A percentile compares a stretch with the other conserved stretches of the same genome.
Evolutionary conservation across 2,329 filamentous ascomycete species (phyloP).

Genomic region (Orbilia javanica): DNA sequence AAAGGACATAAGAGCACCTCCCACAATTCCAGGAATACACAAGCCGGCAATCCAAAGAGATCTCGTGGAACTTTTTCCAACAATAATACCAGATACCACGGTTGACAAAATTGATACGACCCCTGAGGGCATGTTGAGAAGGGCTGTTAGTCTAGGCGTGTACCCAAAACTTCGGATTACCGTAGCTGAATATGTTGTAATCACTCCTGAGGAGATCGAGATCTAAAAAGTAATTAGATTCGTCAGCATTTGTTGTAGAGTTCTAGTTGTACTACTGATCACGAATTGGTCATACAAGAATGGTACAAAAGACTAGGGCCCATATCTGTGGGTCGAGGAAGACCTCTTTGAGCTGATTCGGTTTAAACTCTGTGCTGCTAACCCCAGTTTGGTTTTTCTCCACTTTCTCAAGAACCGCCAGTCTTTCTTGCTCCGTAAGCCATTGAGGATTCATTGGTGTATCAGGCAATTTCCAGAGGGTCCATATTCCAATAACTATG

Average conservation of each 20-base stretch:
- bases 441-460: slow-evolving; percentile 68
- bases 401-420: slow-evolving; percentile 70
- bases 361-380: slow-evolving; percentile 70
- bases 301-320: slow-evolving; percentile 68
- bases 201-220: slow-evolving; percentile 70
- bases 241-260: slow-evolving; percentile 40
- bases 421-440: slow-evolving; percentile 66
- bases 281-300: slow-evolving; percentile 66
- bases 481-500: slow-evolving; percentile 65
- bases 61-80: slow-evolving; percentile 43
- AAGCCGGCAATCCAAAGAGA: slow-evolving; percentile 52
- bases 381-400: slow-evolving; percentile 73
- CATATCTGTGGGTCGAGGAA: slow-evolving; percentile 70
- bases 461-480: slow-evolving; percentile 68
- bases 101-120: slow-evolving; percentile 70
- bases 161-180: slow-evolving; percentile 69
- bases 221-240: slow-evolving; percentile 62
- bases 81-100: slow-evolving; percentile 65
- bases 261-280: slow-evolving; percentile 7
- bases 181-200: slow-evolving; percentile 71
- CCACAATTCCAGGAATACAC: slow-evolving; percentile 68
- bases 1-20: slow-evolving; percentile 71
- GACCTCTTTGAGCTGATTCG: slow-evolving; percentile 70
- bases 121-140: slow-evolving; percentile 72
- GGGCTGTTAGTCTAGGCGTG: slow-evolving; percentile 66